Evolutionary conservation across 2,329 filamentous ascomycete genomes (phyloP).

Genomic region (Epichloe baconii): DNA sequence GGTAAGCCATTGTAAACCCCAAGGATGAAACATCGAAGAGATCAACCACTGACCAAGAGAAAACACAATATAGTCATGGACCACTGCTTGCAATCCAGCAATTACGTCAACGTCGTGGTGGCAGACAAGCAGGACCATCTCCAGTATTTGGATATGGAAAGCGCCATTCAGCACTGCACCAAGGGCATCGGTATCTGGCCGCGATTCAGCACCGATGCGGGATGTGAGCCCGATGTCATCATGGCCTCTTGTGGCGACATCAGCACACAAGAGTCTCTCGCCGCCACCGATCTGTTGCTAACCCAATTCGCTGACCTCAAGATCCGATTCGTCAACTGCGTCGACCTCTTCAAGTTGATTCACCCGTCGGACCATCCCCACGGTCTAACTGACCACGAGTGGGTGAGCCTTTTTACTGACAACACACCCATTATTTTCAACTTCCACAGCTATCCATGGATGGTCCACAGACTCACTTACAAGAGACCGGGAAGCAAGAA

Average conservation of each 20-base stretch:
- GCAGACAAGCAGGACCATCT: constrained; percentile 70
- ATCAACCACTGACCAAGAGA: constrained; percentile 14
- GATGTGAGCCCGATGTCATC: constrained; percentile 56
- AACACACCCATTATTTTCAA: constrained; percentile 68
- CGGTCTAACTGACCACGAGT: constrained; percentile 54
- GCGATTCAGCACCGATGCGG: constrained; percentile 59
- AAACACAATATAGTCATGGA: constrained; percentile 37
- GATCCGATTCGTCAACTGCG: constrained; percentile 67
- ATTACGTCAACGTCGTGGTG: constrained; percentile 73
- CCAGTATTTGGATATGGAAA: constrained; percentile 62
- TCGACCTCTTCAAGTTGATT: constrained; percentile 72
- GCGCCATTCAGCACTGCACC: constrained; percentile 61
- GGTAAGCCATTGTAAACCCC: constrained; percentile 11
- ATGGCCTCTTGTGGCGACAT: constrained; percentile 69
- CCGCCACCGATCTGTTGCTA: constrained; percentile 62
- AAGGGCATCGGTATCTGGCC: constrained; percentile 71
- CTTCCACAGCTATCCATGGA: constrained; percentile 74
- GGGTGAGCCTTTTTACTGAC: constrained; percentile 55
- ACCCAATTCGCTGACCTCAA: constrained; percentile 58
- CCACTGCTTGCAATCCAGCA: constrained; percentile 58
- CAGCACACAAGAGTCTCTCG: constrained; percentile 59
- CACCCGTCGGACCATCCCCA: constrained; percentile 58
- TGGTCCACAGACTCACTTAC: constrained; percentile 66
- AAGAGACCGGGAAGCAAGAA: constrained; percentile 56
- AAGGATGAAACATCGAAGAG: background rate